Base-by-base conservation (phyloP, 257 asterid species). In the Solanum raphanifolium region DNA sequence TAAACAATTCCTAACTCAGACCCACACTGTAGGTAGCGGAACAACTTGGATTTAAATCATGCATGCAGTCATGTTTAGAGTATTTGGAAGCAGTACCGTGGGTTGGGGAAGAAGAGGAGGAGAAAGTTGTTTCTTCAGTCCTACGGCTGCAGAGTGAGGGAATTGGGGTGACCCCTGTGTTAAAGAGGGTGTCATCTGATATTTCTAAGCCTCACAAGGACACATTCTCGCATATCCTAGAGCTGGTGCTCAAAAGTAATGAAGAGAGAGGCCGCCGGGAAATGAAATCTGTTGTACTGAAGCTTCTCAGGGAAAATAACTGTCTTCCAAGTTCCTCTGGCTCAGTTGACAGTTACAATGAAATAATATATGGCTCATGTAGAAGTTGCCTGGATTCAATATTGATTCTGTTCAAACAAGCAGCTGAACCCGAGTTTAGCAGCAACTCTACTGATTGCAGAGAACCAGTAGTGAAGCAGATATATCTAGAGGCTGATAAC, bases 71-170 rank as follows among this genome's bases (percentile, higher is more conserved):
- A 11, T 97, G 99, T 89, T 91, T 97, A 92, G 98, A 95, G 86
- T 94, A 95, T 94, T 92, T 97, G 91, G 99, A 97, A 94, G 98
- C 99, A 20, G 99, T 92, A 83, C 99, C 99, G 1, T 97, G 99
- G 99, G 97, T 95, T 25, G 99, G 99, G 60, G 98, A 95, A 88
- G 99, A 97, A 83, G 99, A 97, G 89, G 99, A 97, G 91, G 96
- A 95, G 89, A 95, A 89, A 83, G 99, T 97, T 38, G 95, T 97
- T 83, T 89, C 96, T 25, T 93, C 95, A 16, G 92, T 97, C 79
- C 78, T 89, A 82, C 93, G 87, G 73, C 96, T 97, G 25, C 94
- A 92, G 89, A 91, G 90, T 13, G 97, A 95, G 89, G 95, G 95
- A 87, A 79, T 93, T n/a, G 92, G 92, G 87, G 95, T 95, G 66